Evolutionary conservation across 345 rosid species (phyloP), one percentile per base, ranked within the genome.

Genomic region (Eucalyptus brandiana): DNA sequence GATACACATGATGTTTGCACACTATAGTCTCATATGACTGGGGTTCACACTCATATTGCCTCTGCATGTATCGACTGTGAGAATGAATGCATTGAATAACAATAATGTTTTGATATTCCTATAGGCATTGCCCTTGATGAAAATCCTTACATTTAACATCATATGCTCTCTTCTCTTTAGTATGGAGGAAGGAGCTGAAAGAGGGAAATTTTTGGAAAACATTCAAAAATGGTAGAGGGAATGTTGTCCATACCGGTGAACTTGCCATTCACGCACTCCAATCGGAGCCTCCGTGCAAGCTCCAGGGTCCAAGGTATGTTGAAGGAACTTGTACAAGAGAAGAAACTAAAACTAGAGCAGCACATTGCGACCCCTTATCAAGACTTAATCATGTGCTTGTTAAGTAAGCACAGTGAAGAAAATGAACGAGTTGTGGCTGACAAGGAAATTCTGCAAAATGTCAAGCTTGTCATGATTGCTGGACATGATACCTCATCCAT

Each of bases 71-170:
- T 58, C 4, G 30, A 5, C 65, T 58, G 11, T 58, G n/a, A 58
- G 14, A 24, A 58, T 58, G 58, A 58, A 58, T 58, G 48, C 50
- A 24, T 13, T 45, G 7, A 14, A 51, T 28, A 19, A 19, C 9
- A 11, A 9, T 54, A 16, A 6, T 30, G 30, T 3, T 4, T 47
- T 87, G 65, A 9, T 3, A 23, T 86, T 44, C 62, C 72, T 32
- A 16, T n/a, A 94, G 96, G 95, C 93, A 4, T 87, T 94, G 88
- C 96, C 96, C 24, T 54, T 93, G 85, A 94, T 92, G 93, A 94
- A 94, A 91, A 92, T 42, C 12, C 94, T 94, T 8, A 93, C 96
- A 17, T 95, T 95, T 92, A 88, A 94, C 90, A 93, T 93, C 67
- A 93, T 93, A 23, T 93, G 95, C 89, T 87, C 93, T 87, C 89